Percentiles rank a stretch among this genome's conserved stretches.
These are phyloP conservation scores for Senna tora DNA, from an alignment of 306 rosid genomes.

Conservation along the genomic window DNA sequence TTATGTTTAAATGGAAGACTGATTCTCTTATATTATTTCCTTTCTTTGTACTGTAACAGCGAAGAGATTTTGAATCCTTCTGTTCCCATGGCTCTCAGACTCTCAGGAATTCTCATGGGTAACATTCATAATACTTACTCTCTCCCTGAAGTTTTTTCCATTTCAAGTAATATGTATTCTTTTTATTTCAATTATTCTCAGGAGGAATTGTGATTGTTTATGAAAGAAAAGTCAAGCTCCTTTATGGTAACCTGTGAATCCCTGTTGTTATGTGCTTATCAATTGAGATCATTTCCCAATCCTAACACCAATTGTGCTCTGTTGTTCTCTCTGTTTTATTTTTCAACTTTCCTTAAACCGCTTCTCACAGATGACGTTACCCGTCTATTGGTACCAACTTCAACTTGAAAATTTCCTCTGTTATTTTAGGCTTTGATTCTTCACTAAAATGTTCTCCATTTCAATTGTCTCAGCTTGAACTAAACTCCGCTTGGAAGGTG, in stretches of 20 bases:
- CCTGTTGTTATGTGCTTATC: not conserved
- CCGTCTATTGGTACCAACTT: constrained; percentile 67
- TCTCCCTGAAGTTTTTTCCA: constrained; percentile 7
- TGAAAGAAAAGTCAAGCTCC: constrained; percentile 86
- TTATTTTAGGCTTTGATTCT: not conserved
- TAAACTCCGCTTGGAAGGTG: constrained; percentile 53
- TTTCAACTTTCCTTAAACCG: not conserved
- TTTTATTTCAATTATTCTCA: constrained; percentile 39
- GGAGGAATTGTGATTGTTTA: constrained; percentile 94
- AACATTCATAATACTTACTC: constrained; percentile 2
- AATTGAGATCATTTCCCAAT: constrained; percentile 10
- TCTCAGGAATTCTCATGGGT: constrained; percentile 99
- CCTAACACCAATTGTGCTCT: not conserved
- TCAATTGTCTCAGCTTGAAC: constrained; percentile 57
- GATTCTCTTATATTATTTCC: constrained; percentile 4
- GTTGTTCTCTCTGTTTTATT: not conserved
- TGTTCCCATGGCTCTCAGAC: constrained; percentile 93
- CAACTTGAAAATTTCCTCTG: not conserved
- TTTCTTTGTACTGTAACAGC: constrained; percentile 46
- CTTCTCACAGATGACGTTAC: constrained; percentile 80
- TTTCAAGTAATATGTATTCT: constrained; percentile 19
- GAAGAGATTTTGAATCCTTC: constrained; percentile 90
- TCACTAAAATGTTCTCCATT: not conserved
- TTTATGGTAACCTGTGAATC: constrained; percentile 51
- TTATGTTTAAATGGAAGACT: not conserved